These are phyloP conservation scores for Hyaloperonospora arabidopsidis DNA, from an alignment of 352 stramenopile genomes.

Conservation along the genomic window DNA sequence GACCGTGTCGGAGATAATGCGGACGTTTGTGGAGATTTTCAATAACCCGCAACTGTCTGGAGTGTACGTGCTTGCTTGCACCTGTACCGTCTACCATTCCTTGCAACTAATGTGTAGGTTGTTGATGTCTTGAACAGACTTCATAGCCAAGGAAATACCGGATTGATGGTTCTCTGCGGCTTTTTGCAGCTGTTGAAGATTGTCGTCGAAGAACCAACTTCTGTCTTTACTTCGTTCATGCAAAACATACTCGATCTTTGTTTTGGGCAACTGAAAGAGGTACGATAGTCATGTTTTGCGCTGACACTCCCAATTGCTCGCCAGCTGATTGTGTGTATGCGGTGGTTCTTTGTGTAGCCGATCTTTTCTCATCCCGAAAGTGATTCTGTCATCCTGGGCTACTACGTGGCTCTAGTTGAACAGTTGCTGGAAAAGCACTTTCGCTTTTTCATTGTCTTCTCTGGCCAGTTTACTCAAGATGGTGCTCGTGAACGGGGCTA, in stretches of 20 bases:
- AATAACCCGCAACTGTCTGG: constrained; percentile 56
- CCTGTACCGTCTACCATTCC: background rate
- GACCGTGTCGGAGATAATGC: constrained; percentile 59
- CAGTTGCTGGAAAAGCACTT: constrained; percentile 77
- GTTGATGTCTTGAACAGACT: constrained; percentile 28
- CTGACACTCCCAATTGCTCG: background rate
- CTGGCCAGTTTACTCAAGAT: constrained; percentile 35
- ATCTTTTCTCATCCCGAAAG: constrained; percentile 71
- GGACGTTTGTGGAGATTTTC: constrained; percentile 75
- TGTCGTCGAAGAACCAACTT: constrained; percentile 67
- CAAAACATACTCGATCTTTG: constrained; percentile 73
- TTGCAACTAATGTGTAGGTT: too few relatives aligned
- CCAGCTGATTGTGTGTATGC: background rate
- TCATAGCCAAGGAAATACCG: constrained; percentile 48
- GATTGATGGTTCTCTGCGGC: constrained; percentile 63
- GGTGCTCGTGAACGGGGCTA: constrained; percentile 52
- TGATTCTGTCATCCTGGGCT: constrained; percentile 55
- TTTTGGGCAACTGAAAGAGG: constrained; percentile 71
- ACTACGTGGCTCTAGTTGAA: constrained; percentile 65
- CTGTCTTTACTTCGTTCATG: constrained; percentile 64
- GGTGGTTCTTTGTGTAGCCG: constrained; percentile 21
- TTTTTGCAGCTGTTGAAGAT: constrained; percentile 75
- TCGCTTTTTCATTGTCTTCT: constrained; percentile 64
- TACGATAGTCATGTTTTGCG: constrained; percentile 14
- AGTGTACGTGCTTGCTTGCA: constrained; percentile 36